A percentile compares a stretch with the other conserved stretches of the same genome.
Evolutionary conservation across 139 green algal species (phyloP).

Genomic region (Tetradesmus lagerheimii): DNA sequence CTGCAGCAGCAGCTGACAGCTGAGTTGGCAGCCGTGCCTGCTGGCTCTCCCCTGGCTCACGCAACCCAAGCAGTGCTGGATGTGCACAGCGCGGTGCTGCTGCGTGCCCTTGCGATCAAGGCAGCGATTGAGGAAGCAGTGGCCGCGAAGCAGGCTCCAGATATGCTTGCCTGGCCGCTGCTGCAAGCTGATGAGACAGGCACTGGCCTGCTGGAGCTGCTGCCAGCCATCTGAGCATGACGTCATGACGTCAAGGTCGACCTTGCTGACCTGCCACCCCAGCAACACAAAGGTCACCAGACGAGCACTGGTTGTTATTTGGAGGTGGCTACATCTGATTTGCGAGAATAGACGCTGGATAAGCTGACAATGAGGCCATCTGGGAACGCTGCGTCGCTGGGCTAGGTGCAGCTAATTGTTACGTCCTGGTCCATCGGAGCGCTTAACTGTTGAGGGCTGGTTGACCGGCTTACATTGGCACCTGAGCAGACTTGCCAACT

Average conservation of each 20-base stretch:
- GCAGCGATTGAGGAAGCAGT: background rate
- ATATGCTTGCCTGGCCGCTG: background rate
- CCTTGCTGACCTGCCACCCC: background rate
- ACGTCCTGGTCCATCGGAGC: no score
- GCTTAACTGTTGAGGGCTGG: no score
- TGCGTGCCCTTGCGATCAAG: background rate
- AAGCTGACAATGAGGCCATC: no score
- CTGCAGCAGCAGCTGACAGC: background rate
- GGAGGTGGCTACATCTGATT: no score
- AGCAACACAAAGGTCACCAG: background rate
- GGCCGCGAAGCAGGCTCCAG: background rate
- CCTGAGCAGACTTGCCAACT: no score
- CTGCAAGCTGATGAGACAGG: background rate
- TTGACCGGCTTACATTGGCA: no score
- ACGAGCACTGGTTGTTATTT: background rate
- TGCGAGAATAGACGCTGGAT: no score
- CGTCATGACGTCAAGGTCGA: no score
- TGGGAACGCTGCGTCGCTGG: no score
- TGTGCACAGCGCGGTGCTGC: background rate
- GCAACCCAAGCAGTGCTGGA: background rate
- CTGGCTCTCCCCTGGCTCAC: background rate
- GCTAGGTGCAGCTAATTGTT: no score
- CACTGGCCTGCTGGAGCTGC: background rate
- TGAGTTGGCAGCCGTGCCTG: background rate
- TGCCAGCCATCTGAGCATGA: background rate